Base-by-base conservation (phyloP, 371 early-diverging fungal genomes). In the Gilbertella persicaria region DNA sequence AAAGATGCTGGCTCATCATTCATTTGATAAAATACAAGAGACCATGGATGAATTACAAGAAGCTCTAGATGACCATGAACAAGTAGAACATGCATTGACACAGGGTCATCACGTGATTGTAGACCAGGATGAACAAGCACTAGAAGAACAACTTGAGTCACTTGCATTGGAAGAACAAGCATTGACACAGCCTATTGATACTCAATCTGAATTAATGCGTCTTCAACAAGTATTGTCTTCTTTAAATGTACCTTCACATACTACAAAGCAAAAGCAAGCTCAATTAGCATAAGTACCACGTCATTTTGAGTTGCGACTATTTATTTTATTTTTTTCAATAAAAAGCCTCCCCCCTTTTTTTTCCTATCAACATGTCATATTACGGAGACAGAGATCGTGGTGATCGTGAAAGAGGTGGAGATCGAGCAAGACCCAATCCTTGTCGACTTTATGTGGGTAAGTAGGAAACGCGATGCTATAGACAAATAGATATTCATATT, bases 21-120 rank as follows among this genome's bases (percentile, higher is more conserved):
- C 9, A 71, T 65, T 69, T 7, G 78, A 66, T 9, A 42, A 40
- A 0, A 66, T 79, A 17, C 72, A 78, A 40, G 59, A 64, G n/a
- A 67, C 75, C 1, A 76, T 82, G 72, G 69, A 75, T 21, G 64
- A 64, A 5, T 40, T 84, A n/a, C 69, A 78, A 21, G 71, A 78
- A 9, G 59, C 73, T 2, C 66, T 84, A 9, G 67, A 79, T 4
- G 84, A 82, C 39, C 77, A 79, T 36, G 55, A 60, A 6, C 73
- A 82, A 25, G 64, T 82, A 19, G 81, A 84, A 29, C 64, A 67
- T 17, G 82, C 81, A 0, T 67, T 82, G 21, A n/a, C 14, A 21
- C 3, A 33, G 1, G 48, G 24, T 19, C 16, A 49, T 37, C 26
- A 56, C 13, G 39, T 37, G 4, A 50, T 45, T 25, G 20, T 33